A percentile compares a stretch with the other conserved stretches of the same genome.
phyloP scores from a whole-genome alignment of 495 filamentous ascomycete genomes.

The Geopyxis carbonaria region DNA sequence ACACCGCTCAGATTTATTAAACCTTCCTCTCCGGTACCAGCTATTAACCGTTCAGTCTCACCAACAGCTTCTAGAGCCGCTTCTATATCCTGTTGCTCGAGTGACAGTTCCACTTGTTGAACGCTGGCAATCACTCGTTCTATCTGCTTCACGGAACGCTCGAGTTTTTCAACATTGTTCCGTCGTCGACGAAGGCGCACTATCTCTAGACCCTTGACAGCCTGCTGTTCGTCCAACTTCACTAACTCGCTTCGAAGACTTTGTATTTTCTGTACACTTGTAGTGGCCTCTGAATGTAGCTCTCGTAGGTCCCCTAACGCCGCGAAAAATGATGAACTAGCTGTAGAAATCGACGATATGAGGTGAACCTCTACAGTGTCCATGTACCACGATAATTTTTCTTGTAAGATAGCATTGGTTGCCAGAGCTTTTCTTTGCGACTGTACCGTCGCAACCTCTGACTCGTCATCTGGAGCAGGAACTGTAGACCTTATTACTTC shows the following conservation, averaged over 20 bases:
- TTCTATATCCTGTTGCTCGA: conserved; percentile 66
- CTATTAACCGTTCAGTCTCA: conserved; percentile 57
- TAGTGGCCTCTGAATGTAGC: conserved; percentile 78
- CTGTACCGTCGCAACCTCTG: conserved; percentile 44
- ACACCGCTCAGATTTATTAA: conserved; percentile 56
- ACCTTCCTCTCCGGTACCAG: conserved; percentile 39
- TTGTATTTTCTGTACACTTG: conserved; percentile 78
- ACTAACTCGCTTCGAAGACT: conserved; percentile 59
- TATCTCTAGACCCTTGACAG: conserved; percentile 67
- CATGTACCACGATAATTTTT: conserved; percentile 99
- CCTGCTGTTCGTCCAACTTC: conserved; percentile 72
- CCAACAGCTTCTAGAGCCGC: conserved; percentile 61
- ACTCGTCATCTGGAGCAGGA: conserved; percentile 1
- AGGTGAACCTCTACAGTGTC: conserved; percentile 96
- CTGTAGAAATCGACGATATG: conserved; percentile 87
- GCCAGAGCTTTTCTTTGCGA: conserved; percentile 69
- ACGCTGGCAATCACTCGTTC: conserved; percentile 60
- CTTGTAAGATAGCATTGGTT: conserved; percentile 95
- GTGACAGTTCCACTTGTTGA: conserved; percentile 56
- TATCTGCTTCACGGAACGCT: conserved; percentile 67
- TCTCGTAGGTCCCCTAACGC: conserved; percentile 81
- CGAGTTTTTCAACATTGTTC: conserved; percentile 71
- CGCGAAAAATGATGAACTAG: conserved; percentile 91
- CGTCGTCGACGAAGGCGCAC: conserved; percentile 61
- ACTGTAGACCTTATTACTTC: conserved; percentile 59